A percentile compares a stretch with the other conserved stretches of the same genome.
These are phyloP conservation scores for Sporothrix variecibatus DNA, from an alignment of 2,329 filamentous ascomycete genomes.

Conservation along the genomic window DNA sequence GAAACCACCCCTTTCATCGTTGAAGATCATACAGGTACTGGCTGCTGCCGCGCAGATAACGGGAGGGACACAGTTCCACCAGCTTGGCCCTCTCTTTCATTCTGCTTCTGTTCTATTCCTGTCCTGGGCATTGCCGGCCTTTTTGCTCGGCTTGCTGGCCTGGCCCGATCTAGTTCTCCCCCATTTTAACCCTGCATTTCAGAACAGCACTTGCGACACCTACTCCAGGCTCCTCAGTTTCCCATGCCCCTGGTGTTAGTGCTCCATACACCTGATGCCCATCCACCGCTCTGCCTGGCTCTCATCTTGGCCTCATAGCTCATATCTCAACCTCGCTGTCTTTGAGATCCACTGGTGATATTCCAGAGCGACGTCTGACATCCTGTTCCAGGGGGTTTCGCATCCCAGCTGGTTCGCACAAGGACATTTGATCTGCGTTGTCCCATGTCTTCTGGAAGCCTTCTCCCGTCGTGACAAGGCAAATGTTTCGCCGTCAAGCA, in stretches of 20 bases:
- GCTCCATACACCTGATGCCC: neutral
- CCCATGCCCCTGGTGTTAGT: neutral
- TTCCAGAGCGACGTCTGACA: conserved; percentile 25
- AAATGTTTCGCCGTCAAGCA: neutral
- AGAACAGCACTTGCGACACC: neutral
- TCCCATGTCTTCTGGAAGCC: conserved; percentile 30
- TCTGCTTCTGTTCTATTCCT: neutral
- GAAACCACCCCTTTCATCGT: conserved; percentile 21
- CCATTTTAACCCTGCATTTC: neutral
- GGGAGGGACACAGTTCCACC: neutral
- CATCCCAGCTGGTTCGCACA: conserved; percentile 18
- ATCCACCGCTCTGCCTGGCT: neutral
- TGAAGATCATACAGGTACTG: conserved; percentile 33
- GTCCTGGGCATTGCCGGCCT: too few species aligned
- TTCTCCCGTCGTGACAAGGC: conserved; percentile 23
- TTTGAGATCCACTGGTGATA: neutral
- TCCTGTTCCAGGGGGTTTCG: conserved; percentile 30
- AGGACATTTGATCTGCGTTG: conserved; percentile 22
- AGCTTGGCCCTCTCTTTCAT: neutral
- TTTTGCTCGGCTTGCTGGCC: neutral
- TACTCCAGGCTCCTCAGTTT: neutral
- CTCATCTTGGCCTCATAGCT: conserved; percentile 1
- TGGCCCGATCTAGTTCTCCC: neutral
- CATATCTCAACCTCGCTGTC: neutral
- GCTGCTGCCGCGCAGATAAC: conserved; percentile 12